Base-by-base conservation (phyloP, 1,139 yeast genomes). In the Chernovozyma sophiae-reginae region DNA sequence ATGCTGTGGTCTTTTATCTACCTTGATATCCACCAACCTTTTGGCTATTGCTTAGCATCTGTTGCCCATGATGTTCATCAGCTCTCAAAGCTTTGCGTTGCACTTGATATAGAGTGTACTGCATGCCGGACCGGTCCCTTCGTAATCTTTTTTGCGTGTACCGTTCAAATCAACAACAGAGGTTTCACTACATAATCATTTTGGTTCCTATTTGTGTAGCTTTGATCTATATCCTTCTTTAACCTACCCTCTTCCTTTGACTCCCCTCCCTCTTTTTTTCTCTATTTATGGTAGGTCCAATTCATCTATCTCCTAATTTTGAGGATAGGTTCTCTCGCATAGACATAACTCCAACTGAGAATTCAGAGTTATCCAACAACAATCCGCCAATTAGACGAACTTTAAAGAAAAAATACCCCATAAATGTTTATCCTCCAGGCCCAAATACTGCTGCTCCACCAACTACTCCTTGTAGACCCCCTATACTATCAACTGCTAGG, bases 381-480 rank as follows among this genome's bases (percentile, higher is more conserved):
- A 20, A 20, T 20, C 23, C 6, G 10, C 23, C 23, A 20, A 20
- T 11, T 25, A 12, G 7, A 13, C 6, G 15, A 25, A 13, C 13
- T 25, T 25, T 13, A 45, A 49, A 42, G 51, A 54, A 41, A 52
- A 52, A 42, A 31, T 58, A 59, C 34, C 62, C 62, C 2, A 42
- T 42, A 19, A 46, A 47, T 39, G 39, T 57, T 29, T 54, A 47
- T 34, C 58, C 63, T 2, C 34, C 38, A 12, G 36, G 27, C 4
- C 26, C 25, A 2, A 23, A 18, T 4, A 17, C 24, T n/a, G n/a
- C n/a, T n/a, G n/a, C 18, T 11, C 40, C 40, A 10, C 36, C 23
- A 30, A 40, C 41, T 34, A 47, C 45, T 19, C 40, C 36, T 18
- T 40, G 36, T 19, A 35, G 39, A 20, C 40, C 40, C 20, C 52